Conservation (phyloP, 2,329 filamentous ascomycete genomes). For the Lachnellula occidentalis region DNA sequence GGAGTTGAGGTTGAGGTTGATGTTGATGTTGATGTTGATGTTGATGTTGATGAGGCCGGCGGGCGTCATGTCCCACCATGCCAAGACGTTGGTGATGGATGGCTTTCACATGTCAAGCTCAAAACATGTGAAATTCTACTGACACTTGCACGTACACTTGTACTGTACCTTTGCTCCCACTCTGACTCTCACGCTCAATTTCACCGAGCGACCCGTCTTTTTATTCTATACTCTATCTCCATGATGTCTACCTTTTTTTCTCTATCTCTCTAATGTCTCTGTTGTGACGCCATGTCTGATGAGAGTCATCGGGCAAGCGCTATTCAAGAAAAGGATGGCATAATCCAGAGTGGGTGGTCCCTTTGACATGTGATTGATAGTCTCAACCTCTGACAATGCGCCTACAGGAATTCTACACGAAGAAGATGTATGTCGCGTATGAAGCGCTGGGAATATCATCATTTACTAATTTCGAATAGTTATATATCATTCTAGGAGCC, state of each 20-base stretch:
- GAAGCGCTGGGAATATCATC: neutral
- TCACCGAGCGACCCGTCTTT: neutral
- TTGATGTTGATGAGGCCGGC: neutral
- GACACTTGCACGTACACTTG: constrained; percentile 2
- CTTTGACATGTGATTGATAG: constrained; percentile 31
- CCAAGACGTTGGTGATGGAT: too few relatives aligned
- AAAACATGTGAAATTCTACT: neutral
- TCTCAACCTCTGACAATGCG: constrained; percentile 8
- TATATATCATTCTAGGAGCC: constrained; percentile 36
- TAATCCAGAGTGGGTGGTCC: constrained; percentile 24
- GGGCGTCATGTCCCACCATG: too few relatives aligned
- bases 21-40: neutral
- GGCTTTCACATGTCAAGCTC: neutral
- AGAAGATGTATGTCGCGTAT: constrained; percentile 29
- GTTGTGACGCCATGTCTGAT: constrained; percentile 27
- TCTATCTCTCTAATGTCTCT: constrained; percentile 23
- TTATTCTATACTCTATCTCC: constrained; percentile 14
- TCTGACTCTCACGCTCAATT: neutral
- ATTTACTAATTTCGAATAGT: constrained; percentile 18
- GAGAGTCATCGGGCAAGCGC: constrained; percentile 22
- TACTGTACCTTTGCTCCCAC: neutral
- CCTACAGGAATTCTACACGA: constrained; percentile 28
- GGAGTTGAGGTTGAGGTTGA: too few relatives aligned
- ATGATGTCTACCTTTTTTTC: constrained; percentile 9
- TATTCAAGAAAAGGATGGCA: constrained; percentile 22